These are phyloP conservation scores for Deuterostichococcus epilithicus DNA, from an alignment of 139 green algal species.

Conservation along the genomic window DNA sequence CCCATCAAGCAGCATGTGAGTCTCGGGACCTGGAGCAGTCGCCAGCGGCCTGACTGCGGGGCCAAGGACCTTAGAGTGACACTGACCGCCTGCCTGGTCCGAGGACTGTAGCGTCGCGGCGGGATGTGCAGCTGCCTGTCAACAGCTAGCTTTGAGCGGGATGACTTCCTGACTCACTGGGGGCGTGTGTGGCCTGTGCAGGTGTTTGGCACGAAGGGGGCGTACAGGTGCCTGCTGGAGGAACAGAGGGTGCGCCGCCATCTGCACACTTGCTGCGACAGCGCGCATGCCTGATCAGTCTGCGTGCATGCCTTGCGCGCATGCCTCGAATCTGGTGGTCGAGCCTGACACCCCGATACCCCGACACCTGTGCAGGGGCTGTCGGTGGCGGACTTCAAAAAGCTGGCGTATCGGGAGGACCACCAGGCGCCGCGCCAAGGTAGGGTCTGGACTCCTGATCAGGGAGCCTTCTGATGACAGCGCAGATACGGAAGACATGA, in stretches of 20 bases:
- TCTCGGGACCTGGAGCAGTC: too few relatives aligned
- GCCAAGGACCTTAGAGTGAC: too few relatives aligned
- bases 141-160: too few relatives aligned
- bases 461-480: too few relatives aligned
- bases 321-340: not conserved
- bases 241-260: slow-evolving; percentile 47
- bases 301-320: not conserved
- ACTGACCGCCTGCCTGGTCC: too few relatives aligned
- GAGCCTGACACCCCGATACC: not conserved
- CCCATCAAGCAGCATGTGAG: slow-evolving; percentile 23
- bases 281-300: not conserved
- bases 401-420: not conserved
- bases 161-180: not conserved
- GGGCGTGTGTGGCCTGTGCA: slow-evolving; percentile 20
- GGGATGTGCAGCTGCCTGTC: not conserved
- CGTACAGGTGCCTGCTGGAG: slow-evolving; percentile 69
- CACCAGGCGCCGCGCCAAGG: slow-evolving; percentile 10
- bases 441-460: too few relatives aligned
- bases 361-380: not conserved
- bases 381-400: slow-evolving; percentile 16
- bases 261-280: slow-evolving; percentile 48
- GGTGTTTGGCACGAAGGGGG: slow-evolving; percentile 57
- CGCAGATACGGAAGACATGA: too few relatives aligned
- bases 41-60: too few relatives aligned
- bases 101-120: slow-evolving; percentile 8